A percentile compares a stretch with the other conserved stretches of the same genome.
Evolutionary conservation across 1,139 yeast genomes (phyloP).

Genomic region (Hyphopichia khmerensis): DNA sequence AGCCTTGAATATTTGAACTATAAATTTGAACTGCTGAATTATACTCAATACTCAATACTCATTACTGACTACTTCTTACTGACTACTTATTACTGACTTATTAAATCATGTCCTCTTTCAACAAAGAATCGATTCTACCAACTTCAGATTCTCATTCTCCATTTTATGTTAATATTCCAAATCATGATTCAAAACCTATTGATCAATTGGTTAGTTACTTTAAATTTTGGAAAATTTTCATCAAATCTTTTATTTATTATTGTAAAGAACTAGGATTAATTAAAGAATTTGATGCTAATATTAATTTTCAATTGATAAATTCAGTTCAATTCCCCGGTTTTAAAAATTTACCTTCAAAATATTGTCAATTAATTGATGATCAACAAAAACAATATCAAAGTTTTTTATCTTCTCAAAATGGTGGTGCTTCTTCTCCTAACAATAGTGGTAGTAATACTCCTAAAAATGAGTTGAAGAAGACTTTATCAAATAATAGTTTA

Average conservation of each 20-base stretch:
- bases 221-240: constrained; percentile 68
- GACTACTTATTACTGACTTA: too few species aligned
- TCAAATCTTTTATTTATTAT: constrained; percentile 61
- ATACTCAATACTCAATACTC: too few species aligned
- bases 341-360: constrained; percentile 31
- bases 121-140: constrained; percentile 36
- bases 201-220: constrained; percentile 56
- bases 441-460: constrained; percentile 28
- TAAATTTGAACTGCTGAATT: too few species aligned
- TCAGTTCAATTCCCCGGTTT: constrained; percentile 59
- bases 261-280: constrained; percentile 62
- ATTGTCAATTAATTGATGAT: constrained; percentile 1
- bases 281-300: constrained; percentile 66
- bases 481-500: constrained; percentile 16
- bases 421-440: constrained; percentile 5
- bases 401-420: background rate
- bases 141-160: constrained; percentile 38
- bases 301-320: constrained; percentile 60
- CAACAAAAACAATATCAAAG: constrained; percentile 2
- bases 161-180: constrained; percentile 39
- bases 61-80: too few species aligned
- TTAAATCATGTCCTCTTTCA: constrained; percentile 15
- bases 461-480: constrained; percentile 22
- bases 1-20: too few species aligned
- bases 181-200: constrained; percentile 44